phyloP scores from a whole-genome alignment of 1,139 yeast species.

The Dujonia santamariae region DNA sequence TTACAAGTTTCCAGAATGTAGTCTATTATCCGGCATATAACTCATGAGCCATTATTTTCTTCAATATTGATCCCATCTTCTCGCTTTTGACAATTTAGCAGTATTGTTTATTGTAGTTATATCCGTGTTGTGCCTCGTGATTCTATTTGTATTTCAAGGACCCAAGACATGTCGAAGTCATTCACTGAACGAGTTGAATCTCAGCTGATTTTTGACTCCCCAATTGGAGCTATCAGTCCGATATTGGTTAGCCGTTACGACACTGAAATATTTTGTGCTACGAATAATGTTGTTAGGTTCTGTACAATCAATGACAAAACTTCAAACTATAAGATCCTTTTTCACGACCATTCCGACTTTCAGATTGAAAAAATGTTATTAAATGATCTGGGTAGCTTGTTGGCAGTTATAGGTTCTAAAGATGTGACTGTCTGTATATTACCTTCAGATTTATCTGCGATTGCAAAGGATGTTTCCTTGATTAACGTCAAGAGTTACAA shows the following conservation, averaged over 20 bases:
- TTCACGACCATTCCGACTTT: slow-evolving; percentile 11
- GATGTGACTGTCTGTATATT: slow-evolving; percentile 24
- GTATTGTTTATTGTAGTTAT: too few relatives aligned
- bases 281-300: slow-evolving; percentile 27
- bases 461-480: slow-evolving; percentile 13
- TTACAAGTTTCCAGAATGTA: too few relatives aligned
- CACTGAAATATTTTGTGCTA: slow-evolving; percentile 28
- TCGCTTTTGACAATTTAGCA: too few relatives aligned
- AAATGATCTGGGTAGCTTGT: slow-evolving; percentile 27
- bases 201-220: slow-evolving; percentile 16
- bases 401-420: slow-evolving; percentile 38
- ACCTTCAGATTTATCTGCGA: slow-evolving; percentile 16
- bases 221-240: slow-evolving; percentile 6
- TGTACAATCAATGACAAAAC: slow-evolving; percentile 22
- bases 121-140: too few relatives aligned
- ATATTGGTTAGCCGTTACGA: slow-evolving; percentile 17
- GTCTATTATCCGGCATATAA: too few relatives aligned
- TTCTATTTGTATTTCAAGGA: too few relatives aligned
- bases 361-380: slow-evolving; percentile 23
- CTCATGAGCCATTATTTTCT: too few relatives aligned
- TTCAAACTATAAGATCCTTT: slow-evolving; percentile 19
- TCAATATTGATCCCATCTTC: too few relatives aligned
- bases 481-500: not conserved
- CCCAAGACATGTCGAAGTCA: slow-evolving; percentile 3
- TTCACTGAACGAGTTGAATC: slow-evolving; percentile 1